Evolutionary conservation across 768 basidiomycete species (phyloP).

Genomic region (Leucosporidium yakuticum): DNA sequence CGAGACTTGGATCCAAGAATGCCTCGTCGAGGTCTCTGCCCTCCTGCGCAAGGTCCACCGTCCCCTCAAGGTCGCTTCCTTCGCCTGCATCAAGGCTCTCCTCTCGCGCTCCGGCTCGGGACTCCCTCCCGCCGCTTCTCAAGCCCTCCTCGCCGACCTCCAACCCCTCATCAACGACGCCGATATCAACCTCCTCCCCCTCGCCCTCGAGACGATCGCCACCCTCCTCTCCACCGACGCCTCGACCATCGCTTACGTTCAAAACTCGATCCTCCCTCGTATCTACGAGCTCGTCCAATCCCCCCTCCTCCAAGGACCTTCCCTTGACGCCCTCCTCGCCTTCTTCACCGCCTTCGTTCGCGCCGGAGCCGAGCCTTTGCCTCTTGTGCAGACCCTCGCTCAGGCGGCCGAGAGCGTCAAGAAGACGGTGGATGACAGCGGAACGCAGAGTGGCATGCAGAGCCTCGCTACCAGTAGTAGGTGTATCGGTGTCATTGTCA

Average conservation of each 20-base stretch:
- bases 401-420: conserved; percentile 12
- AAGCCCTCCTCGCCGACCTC: conserved; percentile 64
- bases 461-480: conserved; percentile 64
- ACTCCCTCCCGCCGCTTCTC: conserved; percentile 56
- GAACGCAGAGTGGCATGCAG: conserved; percentile 34
- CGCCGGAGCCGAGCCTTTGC: conserved; percentile 59
- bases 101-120: conserved; percentile 24
- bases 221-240: conserved; percentile 51
- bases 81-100: conserved; percentile 25
- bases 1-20: conserved; percentile 66
- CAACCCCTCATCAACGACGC: conserved; percentile 65
- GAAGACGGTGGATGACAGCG: conserved; percentile 4
- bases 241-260: conserved; percentile 30
- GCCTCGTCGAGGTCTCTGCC: conserved; percentile 67
- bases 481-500: conserved; percentile 76
- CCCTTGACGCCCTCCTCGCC: conserved; percentile 70
- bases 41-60: conserved; percentile 73
- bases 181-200: conserved; percentile 50
- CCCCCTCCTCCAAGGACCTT: conserved; percentile 65
- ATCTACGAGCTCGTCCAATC: conserved; percentile 61
- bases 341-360: conserved; percentile 79
- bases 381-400: conserved; percentile 11
- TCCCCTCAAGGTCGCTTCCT: conserved; percentile 53
- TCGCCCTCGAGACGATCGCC: conserved; percentile 42
- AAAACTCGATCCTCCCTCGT: conserved; percentile 40